Conservation (phyloP, 2,329 filamentous ascomycete genomes). For the Exophiala spinifera region DNA sequence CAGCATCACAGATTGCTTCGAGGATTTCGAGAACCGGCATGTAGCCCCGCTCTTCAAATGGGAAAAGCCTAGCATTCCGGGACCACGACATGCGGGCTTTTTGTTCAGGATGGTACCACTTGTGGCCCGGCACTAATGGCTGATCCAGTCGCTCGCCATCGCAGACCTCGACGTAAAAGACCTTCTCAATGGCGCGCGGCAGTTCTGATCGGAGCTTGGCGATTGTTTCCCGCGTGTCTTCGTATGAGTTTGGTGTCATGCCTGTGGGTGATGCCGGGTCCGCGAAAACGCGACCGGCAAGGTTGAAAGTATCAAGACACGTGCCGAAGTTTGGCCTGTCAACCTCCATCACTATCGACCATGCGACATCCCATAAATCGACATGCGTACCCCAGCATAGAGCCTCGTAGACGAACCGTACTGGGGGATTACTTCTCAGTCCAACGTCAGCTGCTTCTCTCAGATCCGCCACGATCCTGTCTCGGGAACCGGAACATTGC, state of each 20-base stretch:
- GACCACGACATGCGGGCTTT: constrained; percentile 73
- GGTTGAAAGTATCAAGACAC: constrained; percentile 76
- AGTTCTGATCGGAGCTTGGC: constrained; percentile 48
- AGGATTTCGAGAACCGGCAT: constrained; percentile 63
- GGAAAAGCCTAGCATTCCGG: constrained; percentile 68
- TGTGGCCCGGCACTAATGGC: constrained; percentile 58
- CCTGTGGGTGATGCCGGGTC: constrained; percentile 59
- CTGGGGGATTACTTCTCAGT: constrained; percentile 47
- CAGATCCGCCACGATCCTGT: constrained; percentile 37
- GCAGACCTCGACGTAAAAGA: constrained; percentile 75
- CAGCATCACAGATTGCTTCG: constrained; percentile 59
- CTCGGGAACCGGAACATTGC: constrained; percentile 48
- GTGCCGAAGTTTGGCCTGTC: constrained; percentile 70
- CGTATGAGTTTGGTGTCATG: constrained; percentile 54
- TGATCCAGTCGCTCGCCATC: constrained; percentile 63
- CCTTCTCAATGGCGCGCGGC: constrained; percentile 48
- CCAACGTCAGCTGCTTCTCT: constrained; percentile 57
- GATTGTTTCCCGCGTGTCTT: constrained; percentile 55
- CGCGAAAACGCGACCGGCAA: constrained; percentile 67
- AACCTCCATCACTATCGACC: constrained; percentile 64
- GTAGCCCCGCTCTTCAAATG: constrained; percentile 63
- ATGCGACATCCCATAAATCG: constrained; percentile 69
- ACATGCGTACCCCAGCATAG: constrained; percentile 69
- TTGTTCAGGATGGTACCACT: constrained; percentile 58
- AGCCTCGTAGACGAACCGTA: constrained; percentile 71